These are phyloP conservation scores for Phytopythium delawarense DNA, from an alignment of 352 stramenopile species.

Conservation along the genomic window DNA sequence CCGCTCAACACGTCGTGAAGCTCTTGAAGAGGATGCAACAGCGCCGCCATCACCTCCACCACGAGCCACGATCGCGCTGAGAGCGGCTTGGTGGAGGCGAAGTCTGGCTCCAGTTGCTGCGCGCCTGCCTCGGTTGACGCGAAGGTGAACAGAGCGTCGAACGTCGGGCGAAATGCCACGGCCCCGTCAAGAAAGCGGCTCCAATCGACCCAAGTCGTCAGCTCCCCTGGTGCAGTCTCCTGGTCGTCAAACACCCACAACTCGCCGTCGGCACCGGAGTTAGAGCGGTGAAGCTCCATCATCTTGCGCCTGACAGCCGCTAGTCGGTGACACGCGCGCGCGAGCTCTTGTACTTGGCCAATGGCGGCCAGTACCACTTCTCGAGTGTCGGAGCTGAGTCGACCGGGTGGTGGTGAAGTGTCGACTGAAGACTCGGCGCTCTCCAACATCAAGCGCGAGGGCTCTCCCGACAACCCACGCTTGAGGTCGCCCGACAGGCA, in stretches of 20 bases:
- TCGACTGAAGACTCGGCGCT: background rate
- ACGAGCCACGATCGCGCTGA: slow-evolving; percentile 24
- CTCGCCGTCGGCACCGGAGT: background rate
- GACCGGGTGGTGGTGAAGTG: background rate
- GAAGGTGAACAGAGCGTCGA: slow-evolving; percentile 17
- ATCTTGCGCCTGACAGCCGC: background rate
- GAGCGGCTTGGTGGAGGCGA: slow-evolving; percentile 2
- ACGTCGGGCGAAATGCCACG: slow-evolving; percentile 15
- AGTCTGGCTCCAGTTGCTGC: background rate
- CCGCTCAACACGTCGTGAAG: slow-evolving; percentile 29
- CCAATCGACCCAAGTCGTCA: slow-evolving; percentile 20
- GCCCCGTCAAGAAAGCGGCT: slow-evolving; percentile 17
- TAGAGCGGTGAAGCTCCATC: background rate
- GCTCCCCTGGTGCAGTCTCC: background rate
- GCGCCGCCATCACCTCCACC: slow-evolving; percentile 29
- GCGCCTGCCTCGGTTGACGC: slow-evolving; percentile 5
- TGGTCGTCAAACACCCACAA: slow-evolving; percentile 1
- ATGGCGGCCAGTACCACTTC: background rate
- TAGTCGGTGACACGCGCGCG: background rate
- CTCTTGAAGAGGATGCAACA: slow-evolving; percentile 41
- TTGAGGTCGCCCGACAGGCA: background rate
- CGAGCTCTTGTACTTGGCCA: background rate
- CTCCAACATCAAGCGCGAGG: background rate
- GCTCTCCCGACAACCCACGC: background rate
- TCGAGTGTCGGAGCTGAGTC: background rate